Evolutionary conservation across 345 rosid species (phyloP).

Genomic region (Ceriops zippeliana): DNA sequence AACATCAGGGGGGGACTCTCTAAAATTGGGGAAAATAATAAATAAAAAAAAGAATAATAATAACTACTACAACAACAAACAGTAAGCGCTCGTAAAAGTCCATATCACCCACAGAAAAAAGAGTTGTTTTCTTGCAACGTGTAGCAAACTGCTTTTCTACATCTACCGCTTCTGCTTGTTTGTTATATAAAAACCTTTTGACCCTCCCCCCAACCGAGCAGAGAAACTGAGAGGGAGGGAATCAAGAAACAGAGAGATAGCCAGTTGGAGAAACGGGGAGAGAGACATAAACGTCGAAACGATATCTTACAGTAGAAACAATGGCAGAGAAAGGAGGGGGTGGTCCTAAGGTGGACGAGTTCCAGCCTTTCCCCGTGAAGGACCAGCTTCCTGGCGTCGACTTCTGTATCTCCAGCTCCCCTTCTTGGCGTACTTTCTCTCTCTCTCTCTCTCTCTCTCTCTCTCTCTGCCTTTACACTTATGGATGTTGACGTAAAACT

Average conservation of each 20-base stretch:
- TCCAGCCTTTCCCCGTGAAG: constrained; percentile 68
- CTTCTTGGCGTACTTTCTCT: constrained; percentile 64
- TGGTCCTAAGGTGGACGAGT: constrained; percentile 50
- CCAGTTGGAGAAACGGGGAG: too few species aligned
- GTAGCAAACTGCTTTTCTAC: not conserved
- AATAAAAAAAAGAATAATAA: too few species aligned
- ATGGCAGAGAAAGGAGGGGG: constrained; percentile 21
- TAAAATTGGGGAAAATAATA: too few species aligned
- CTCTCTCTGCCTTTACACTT: not conserved
- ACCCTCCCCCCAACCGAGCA: not conserved
- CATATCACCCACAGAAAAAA: too few species aligned
- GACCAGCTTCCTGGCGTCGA: constrained; percentile 90
- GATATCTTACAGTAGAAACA: too few species aligned
- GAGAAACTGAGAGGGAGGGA: not conserved
- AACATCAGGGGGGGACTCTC: too few species aligned
- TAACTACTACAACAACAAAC: too few species aligned
- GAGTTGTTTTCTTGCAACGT: not conserved
- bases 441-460: not conserved
- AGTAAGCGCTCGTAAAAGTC: too few species aligned
- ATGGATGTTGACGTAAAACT: too few species aligned
- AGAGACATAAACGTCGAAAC: too few species aligned
- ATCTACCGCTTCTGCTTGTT: not conserved
- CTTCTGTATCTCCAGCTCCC: constrained; percentile 67
- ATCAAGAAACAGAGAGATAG: not conserved
- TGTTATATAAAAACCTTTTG: not conserved